Evolutionary conservation across 164 flowering plant species (phyloP), one percentile per base, ranked within the genome.

Genomic region (Tetrastigma voinierianum): DNA sequence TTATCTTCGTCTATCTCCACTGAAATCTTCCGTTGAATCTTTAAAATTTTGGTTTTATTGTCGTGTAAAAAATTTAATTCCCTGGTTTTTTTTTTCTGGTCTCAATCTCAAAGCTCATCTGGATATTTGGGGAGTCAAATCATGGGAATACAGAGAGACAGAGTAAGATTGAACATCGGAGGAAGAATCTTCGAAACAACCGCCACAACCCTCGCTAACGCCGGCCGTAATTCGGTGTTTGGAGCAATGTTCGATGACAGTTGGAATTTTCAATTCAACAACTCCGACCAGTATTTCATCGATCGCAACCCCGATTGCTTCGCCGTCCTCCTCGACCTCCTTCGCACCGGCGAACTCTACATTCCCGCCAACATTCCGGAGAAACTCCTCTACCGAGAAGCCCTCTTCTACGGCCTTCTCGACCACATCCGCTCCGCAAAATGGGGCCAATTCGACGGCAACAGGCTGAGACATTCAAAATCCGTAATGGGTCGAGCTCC

Each of bases 221-320:
- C 91, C 4, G 91, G 96, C 54, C 79, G 95, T 0, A 71, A 88
- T 52, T 90, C 98, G 9, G 55, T 77, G 44, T 87, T 93, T 64
- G 96, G 96, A 17, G 88, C 93, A 0, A 67, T 92, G 80, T 87
- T 92, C 46, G 93, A 90, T 21, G 87, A 86, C 4, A 66, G 88
- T 61, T 92, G 98, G 98, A 67, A 86, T 69, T 64, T 85, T 4
- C 72, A 51, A 8, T n/a, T 79, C 15, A 40, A 12, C 9, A 40
- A 16, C 2, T 13, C 62, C 46, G 58, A 53, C 12, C 84, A 78
- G 24, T 49, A 79, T 71, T 93, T 89, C 86, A 83, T 93, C 52
- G 98, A 93, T 66, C 82, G 95, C 16, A 89, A 87, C 71, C 95
- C 98, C 0, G 81, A 80, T 18, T 93, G 95, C 73, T 93, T 90